Conservation (phyloP, 495 filamentous ascomycete species). For the Aspergillus heteromorphus region DNA sequence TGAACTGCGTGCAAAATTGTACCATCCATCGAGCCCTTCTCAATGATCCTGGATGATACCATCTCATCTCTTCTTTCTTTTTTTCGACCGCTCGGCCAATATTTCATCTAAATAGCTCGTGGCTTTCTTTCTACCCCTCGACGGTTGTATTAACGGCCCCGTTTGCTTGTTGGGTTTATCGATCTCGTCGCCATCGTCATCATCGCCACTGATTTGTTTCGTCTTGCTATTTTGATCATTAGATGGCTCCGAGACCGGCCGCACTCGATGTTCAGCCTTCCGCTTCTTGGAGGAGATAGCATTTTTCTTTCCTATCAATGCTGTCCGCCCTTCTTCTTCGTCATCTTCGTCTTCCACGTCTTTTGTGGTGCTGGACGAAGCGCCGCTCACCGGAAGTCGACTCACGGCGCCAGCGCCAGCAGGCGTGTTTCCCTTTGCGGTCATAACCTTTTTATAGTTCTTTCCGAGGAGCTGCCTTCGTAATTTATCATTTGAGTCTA, state of each 20-base stretch:
- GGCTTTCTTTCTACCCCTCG: slow-evolving; percentile 34
- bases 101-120: slow-evolving; percentile 50
- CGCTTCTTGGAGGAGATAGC: slow-evolving; percentile 15
- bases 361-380: neutral
- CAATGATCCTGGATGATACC: neutral
- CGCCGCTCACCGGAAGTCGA: neutral
- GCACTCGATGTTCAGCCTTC: slow-evolving; percentile 7
- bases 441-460: slow-evolving; percentile 40
- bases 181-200: slow-evolving; percentile 9
- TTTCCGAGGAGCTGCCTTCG: slow-evolving; percentile 45
- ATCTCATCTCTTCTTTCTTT: slow-evolving; percentile 50
- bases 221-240: neutral
- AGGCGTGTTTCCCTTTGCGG: slow-evolving; percentile 15
- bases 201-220: slow-evolving; percentile 4
- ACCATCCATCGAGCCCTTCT: neutral
- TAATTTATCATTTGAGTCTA: slow-evolving; percentile 40
- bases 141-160: slow-evolving; percentile 11
- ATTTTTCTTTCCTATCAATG: slow-evolving; percentile 45
- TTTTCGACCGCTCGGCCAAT: slow-evolving; percentile 44
- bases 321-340: slow-evolving; percentile 57
- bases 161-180: neutral
- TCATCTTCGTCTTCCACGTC: slow-evolving; percentile 43
- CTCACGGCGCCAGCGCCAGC: neutral
- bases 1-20: neutral
- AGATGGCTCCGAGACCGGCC: slow-evolving; percentile 3